Conservation (phyloP, 2,329 filamentous ascomycete genomes). For the Neonectria coccinea region DNA sequence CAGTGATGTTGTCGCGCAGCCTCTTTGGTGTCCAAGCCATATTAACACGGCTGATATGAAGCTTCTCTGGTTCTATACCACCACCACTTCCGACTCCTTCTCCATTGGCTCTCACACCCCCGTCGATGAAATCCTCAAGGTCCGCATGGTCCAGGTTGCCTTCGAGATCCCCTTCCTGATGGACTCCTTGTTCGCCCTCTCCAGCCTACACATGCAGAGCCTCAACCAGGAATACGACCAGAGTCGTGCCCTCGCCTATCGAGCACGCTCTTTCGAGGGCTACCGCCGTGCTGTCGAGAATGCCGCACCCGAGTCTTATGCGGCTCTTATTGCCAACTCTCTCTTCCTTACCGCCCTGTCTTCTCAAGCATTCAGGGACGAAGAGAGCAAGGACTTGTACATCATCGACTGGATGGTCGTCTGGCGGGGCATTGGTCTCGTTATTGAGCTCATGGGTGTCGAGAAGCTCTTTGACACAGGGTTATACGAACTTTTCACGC, state of each 20-base stretch:
- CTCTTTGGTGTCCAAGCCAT: conserved; percentile 48
- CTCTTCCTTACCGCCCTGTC: conserved; percentile 64
- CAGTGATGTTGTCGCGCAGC: conserved; percentile 41
- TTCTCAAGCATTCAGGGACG: conserved; percentile 63
- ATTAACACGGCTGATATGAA: conserved; percentile 61
- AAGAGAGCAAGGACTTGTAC: conserved; percentile 58
- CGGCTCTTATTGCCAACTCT: conserved; percentile 64
- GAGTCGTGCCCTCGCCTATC: conserved; percentile 57
- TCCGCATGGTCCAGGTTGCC: conserved; percentile 61
- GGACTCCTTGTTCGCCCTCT: conserved; percentile 64
- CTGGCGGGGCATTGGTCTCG: conserved; percentile 65
- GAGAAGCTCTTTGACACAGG: conserved; percentile 54
- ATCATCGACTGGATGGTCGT: conserved; percentile 68
- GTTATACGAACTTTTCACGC: conserved; percentile 60
- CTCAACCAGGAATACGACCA: conserved; percentile 54
- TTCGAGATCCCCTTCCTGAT: conserved; percentile 67
- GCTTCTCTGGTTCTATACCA: conserved; percentile 67
- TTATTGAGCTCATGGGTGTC: conserved; percentile 54
- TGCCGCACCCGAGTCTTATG: conserved; percentile 58
- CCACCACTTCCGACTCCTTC: conserved; percentile 60
- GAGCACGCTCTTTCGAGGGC: conserved; percentile 62
- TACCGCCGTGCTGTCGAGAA: conserved; percentile 64
- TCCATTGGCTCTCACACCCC: conserved; percentile 51
- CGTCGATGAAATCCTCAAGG: conserved; percentile 58
- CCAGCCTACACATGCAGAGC: conserved; percentile 62